Evolutionary conservation across 164 flowering plant species (phyloP), one percentile per base, ranked within the genome.

Genomic region (Umbilicus rupestris): DNA sequence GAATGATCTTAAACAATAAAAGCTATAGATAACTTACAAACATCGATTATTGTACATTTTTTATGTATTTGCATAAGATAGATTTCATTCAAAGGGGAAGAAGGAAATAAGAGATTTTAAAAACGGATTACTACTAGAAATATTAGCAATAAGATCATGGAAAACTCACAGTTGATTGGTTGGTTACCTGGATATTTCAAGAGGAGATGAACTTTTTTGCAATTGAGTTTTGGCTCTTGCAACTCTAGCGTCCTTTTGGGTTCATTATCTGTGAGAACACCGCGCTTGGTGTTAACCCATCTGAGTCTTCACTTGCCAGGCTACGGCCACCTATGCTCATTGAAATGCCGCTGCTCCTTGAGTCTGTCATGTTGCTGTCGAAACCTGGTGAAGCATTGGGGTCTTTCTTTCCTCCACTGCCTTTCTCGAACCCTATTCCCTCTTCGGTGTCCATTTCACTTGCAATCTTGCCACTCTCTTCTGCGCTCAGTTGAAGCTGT

Each of bases 241-340:
- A 46, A 46, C 52, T 46, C 63, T 62, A 91, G 64, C 97, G 84
- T 45, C 96, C 97, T 76, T 86, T 87, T 0, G 96, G 96, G 74
- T 92, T 87, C 90, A 92, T 89, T 70, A 92, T 84, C 80, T 92
- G 94, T 1, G 97, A 92, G 77, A 92, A 92, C 49, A 92, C 94
- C 16, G 89, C 92, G 70, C 94, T 92, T 24, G 96, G 96, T 41
- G 94, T 89, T 72, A 89, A 72, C 66, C 96, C 92, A 57, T 87
- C 92, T 7, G 94, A 92, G 69, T 92, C 94, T 71, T 80, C 90
- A 64, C 96, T 92, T 1, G 87, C 89, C 7, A 91, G 77, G 80
- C 97, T 91, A 63, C 85, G 79, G 11, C 88, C 92, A 24, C 94
- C 97, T 7, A 85, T 81, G 84, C 93, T 88, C 83, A 87, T 84